Evolutionary conservation across 2,329 filamentous ascomycete species (phyloP), one percentile per base, ranked within the genome.

Genomic region (Fusarium pininemorale): DNA sequence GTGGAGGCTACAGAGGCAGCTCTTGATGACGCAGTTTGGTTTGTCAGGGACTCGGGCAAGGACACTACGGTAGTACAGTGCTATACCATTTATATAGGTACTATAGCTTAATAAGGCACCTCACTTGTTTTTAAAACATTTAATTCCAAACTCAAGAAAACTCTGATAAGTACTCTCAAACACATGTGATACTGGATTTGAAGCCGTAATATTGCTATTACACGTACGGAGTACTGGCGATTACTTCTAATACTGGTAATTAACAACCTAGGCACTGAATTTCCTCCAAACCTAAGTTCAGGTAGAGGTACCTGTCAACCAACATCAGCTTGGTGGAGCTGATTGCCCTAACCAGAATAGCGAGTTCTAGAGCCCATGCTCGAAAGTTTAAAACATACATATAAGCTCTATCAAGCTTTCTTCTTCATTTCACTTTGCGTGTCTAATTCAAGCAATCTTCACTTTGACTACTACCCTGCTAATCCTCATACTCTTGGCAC

Each of bases 21-120:
- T 80, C 71, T 78, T 58, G 78, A 81, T 81, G 79, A 81, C 79
- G 79, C 79, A 81, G 79, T 78, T 75, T 70, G 58, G 79, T 75
- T 74, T 76, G 62, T 39, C 65, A 70, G 63, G 65, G 30, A 51
- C 48, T 35, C 48, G 28, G 28, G 28, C 47, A 32, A 51, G 22
- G 48, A 24, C 48, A 24, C 54, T 32, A 44, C 39, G 11, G 38
- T 18, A 18, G 15, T 32, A 18, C 28, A 50, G 28, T 32, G 5
- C 5, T 13, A 32, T 32, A 26, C 4, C 24, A 26, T 26, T 26
- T 26, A 26, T 26, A 26, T 26, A n/a, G n/a, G n/a, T n/a, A n/a
- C n/a, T n/a, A n/a, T 41, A 47, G 24, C 20, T 54, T 54, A 28
- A 59, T 18, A 20, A 59, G 45, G 20, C 32, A 24, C 24, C 13